Conservation (phyloP, 768 basidiomycete species). For the Lactarius indigo region DNA sequence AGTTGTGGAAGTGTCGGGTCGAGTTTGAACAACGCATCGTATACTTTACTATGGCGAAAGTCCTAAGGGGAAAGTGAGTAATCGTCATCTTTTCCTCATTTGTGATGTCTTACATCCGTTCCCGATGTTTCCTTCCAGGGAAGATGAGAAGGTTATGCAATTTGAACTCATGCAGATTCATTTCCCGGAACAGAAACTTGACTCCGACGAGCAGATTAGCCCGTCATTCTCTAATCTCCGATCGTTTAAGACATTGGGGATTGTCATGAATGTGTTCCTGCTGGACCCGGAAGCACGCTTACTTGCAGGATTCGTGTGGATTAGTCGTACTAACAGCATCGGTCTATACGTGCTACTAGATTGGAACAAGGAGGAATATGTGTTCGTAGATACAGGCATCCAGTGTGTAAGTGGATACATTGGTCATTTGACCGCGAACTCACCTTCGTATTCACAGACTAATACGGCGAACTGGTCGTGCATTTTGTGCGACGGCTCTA, state of each 20-base stretch:
- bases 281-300: conserved; percentile 60
- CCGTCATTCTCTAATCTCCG: conserved; percentile 60
- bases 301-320: conserved; percentile 69
- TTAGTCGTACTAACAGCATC: conserved; percentile 49
- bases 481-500: conserved; percentile 60
- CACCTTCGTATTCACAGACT: conserved; percentile 38
- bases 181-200: conserved; percentile 42
- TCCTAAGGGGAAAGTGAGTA: conserved; percentile 22
- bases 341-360: conserved; percentile 64
- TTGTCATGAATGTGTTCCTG: conserved; percentile 76
- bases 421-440: conserved; percentile 1
- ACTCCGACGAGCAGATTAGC: not conserved
- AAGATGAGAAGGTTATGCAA: conserved; percentile 61
- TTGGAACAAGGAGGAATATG: conserved; percentile 62
- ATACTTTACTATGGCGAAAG: conserved; percentile 66
- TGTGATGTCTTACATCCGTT: not conserved
- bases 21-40: conserved; percentile 70
- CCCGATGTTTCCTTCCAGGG: conserved; percentile 20
- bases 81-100: not conserved
- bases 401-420: conserved; percentile 55
- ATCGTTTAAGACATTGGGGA: conserved; percentile 58
- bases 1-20: conserved; percentile 75
- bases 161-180: conserved; percentile 67
- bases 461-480: conserved; percentile 76
- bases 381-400: conserved; percentile 71